Conservation (phyloP, 306 rosid genomes). For the Vigna trinervia region DNA sequence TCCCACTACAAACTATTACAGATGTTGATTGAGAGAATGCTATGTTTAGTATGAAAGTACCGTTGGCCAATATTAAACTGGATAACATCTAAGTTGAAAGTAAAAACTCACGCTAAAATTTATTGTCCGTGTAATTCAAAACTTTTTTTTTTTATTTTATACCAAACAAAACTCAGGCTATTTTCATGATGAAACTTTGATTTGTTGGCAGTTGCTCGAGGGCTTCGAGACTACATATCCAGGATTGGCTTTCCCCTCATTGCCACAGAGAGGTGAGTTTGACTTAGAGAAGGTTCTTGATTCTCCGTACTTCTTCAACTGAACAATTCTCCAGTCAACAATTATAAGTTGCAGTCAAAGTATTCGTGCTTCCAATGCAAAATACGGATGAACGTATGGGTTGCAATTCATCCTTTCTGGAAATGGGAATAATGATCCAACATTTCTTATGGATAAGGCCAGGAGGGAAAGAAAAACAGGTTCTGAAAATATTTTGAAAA, state of each 20-base stretch:
- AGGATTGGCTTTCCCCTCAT: conserved; percentile 65
- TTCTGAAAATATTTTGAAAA: conserved; percentile 29
- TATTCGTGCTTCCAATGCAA: conserved; percentile 20
- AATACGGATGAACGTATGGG: conserved; percentile 32
- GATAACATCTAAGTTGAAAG: conserved; percentile 20
- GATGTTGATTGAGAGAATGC: not conserved
- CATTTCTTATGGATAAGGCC: conserved; percentile 41
- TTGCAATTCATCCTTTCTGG: conserved; percentile 41
- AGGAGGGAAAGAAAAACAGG: conserved; percentile 25
- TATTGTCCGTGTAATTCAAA: not conserved
- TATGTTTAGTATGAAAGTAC: not conserved
- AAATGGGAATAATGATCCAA: conserved; percentile 36
- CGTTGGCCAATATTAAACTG: not conserved
- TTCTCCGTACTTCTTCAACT: conserved; percentile 86
- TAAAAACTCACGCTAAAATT: not conserved
- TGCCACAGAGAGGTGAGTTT: conserved; percentile 78
- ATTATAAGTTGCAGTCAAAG: conserved; percentile 16
- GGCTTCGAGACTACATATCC: conserved; percentile 76
- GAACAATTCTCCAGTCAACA: conserved; percentile 36
- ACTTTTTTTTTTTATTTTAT: not conserved
- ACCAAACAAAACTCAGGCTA: conserved; percentile 9
- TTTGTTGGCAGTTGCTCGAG: conserved; percentile 67
- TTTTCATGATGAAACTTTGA: conserved; percentile 35
- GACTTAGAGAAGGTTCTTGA: conserved; percentile 74
- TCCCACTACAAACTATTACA: not conserved